phyloP scores from a whole-genome alignment of 2,329 filamentous ascomycete genomes.

The Ascosphaera aggregata region DNA sequence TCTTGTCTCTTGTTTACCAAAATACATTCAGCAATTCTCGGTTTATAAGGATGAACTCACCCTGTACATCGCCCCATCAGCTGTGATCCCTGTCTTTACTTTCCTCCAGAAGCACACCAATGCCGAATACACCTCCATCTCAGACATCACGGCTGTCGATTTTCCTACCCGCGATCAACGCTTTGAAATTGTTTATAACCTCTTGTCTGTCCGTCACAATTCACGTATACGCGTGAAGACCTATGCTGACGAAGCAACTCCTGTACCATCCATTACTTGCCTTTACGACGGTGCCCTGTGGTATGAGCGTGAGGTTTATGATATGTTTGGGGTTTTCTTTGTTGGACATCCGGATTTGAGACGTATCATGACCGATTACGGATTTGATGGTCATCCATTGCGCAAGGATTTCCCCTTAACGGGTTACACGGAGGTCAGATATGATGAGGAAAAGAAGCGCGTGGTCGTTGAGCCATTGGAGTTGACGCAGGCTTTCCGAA shows the following conservation, averaged over 20 bases:
- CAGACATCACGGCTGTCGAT: slow-evolving; percentile 82
- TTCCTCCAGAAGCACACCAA: slow-evolving; percentile 97
- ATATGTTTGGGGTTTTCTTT: slow-evolving; percentile 96
- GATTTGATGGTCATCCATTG: slow-evolving; percentile 91
- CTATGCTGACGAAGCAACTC: slow-evolving; percentile 87
- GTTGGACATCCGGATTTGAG: slow-evolving; percentile 82
- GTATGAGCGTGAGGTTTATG: slow-evolving; percentile 97
- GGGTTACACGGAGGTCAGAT: slow-evolving; percentile 93
- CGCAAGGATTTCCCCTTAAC: slow-evolving; percentile 97
- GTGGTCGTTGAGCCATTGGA: slow-evolving; percentile 96
- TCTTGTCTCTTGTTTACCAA: slow-evolving; percentile 87
- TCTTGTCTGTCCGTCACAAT: slow-evolving; percentile 90
- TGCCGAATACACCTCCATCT: slow-evolving; percentile 86
- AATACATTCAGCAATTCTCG: slow-evolving; percentile 97
- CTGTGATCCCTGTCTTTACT: slow-evolving; percentile 72
- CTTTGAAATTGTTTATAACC: slow-evolving; percentile 95
- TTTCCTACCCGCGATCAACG: slow-evolving; percentile 88
- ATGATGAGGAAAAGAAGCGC: slow-evolving; percentile 98
- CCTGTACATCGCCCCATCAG: slow-evolving; percentile 73
- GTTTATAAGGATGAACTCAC: slow-evolving; percentile 99
- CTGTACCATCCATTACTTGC: slow-evolving; percentile 66
- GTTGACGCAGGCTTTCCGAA: slow-evolving; percentile 93
- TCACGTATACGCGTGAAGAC: slow-evolving; percentile 95
- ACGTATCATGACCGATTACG: slow-evolving; percentile 98
- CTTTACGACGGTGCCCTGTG: slow-evolving; percentile 93